phyloP scores from a whole-genome alignment of 768 basidiomycete genomes.

The Mycena galopus region DNA sequence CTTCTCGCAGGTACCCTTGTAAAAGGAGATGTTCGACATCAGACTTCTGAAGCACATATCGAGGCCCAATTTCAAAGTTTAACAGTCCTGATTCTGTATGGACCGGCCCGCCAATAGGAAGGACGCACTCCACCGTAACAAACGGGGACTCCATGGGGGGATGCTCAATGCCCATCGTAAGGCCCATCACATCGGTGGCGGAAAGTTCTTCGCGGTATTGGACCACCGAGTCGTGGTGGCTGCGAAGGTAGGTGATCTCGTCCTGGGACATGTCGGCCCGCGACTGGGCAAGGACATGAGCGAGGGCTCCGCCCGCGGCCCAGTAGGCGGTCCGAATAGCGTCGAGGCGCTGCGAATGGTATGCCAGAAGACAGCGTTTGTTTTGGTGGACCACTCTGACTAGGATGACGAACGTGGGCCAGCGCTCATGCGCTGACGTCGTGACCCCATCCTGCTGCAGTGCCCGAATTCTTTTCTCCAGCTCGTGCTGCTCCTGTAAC shows the following conservation, averaged over 20 bases:
- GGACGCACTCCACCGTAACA: background rate
- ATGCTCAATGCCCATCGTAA: background rate
- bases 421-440: background rate
- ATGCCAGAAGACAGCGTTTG: background rate
- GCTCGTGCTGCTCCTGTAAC: slow-evolving; percentile 13
- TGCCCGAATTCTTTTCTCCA: background rate
- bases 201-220: background rate
- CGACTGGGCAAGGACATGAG: background rate
- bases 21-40: background rate
- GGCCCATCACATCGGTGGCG: background rate
- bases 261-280: background rate
- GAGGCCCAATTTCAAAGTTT: background rate
- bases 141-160: background rate
- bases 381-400: background rate
- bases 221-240: background rate
- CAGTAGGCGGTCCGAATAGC: background rate
- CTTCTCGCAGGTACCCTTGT: slow-evolving; percentile 1
- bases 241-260: background rate
- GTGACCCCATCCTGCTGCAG: background rate
- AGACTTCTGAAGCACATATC: background rate
- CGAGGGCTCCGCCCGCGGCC: background rate
- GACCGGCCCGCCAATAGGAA: background rate
- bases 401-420: background rate
- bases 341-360: background rate
- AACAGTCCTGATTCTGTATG: background rate